Evolutionary conservation across 2,329 filamentous ascomycete species (phyloP).

Genomic region (Aulographum hederae): DNA sequence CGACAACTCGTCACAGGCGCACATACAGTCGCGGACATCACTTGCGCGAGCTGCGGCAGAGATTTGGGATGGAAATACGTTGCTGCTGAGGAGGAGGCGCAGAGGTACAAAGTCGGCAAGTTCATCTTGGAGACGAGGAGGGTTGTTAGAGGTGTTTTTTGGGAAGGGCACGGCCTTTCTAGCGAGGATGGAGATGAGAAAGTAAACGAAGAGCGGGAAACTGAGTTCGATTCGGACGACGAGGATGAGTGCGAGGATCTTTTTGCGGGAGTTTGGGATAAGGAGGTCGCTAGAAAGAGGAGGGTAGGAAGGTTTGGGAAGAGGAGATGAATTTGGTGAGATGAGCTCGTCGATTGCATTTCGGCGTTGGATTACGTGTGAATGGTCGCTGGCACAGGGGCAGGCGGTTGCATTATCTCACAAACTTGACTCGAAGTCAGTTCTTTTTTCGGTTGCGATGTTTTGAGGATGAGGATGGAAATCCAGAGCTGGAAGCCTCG

Average conservation of each 20-base stretch:
- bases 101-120: constrained; percentile 48
- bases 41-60: constrained; percentile 35
- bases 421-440: too few species aligned
- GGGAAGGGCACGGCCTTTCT: constrained; percentile 22
- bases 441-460: too few species aligned
- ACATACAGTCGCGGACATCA: constrained; percentile 43
- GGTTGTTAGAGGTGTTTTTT: constrained; percentile 29
- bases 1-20: constrained; percentile 43
- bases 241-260: constrained; percentile 50
- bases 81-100: constrained; percentile 39
- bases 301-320: constrained; percentile 14
- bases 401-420: too few species aligned
- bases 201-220: constrained; percentile 5
- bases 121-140: constrained; percentile 45
- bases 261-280: constrained; percentile 43
- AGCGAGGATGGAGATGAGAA: not conserved
- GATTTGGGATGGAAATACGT: constrained; percentile 49
- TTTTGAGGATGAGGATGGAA: too few species aligned
- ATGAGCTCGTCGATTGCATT: too few species aligned
- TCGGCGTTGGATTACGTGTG: too few species aligned
- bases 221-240: constrained; percentile 46
- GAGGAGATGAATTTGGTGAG: not conserved
- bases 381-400: too few species aligned
- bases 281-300: constrained; percentile 30
- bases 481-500: too few species aligned